A percentile compares a stretch with the other conserved stretches of the same genome.
These are phyloP conservation scores for Phytophthora tubulina DNA, from an alignment of 352 stramenopile species.

Conservation along the genomic window DNA sequence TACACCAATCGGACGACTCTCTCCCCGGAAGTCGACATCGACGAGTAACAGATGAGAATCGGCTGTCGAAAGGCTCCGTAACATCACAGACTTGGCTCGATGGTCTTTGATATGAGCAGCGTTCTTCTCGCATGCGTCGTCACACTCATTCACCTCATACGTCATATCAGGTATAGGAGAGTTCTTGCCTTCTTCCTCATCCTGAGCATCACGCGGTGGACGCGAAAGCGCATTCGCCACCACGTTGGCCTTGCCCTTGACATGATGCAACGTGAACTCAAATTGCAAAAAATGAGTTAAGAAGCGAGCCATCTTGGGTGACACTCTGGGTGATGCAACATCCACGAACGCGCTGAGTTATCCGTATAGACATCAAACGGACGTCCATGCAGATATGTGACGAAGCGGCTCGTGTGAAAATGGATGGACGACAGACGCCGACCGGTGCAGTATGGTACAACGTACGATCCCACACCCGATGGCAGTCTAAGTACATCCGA, in stretches of 20 bases:
- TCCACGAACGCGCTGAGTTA: constrained; percentile 15
- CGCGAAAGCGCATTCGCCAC: constrained; percentile 9
- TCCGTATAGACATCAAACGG: constrained; percentile 13
- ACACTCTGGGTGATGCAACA: constrained; percentile 16
- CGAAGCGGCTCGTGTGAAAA: no score
- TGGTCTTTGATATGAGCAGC: neutral
- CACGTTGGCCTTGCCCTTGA: constrained; percentile 17
- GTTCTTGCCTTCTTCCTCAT: constrained; percentile 8
- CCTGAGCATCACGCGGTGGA: neutral
- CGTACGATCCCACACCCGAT: no score
- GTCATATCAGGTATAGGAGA: neutral
- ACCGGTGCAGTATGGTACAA: no score
- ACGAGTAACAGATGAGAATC: constrained; percentile 15
- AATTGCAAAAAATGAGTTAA: constrained; percentile 21
- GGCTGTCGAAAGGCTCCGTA: neutral
- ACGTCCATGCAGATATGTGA: constrained; percentile 19
- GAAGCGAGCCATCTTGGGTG: constrained; percentile 21
- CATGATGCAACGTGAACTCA: constrained; percentile 19
- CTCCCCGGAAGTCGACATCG: constrained; percentile 14
- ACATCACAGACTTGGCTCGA: neutral
- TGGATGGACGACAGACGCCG: no score
- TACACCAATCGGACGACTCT: neutral
- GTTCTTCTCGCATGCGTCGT: neutral
- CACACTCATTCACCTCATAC: constrained; percentile 7
- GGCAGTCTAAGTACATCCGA: no score